These are phyloP conservation scores for Aspergillus neotritici DNA, from an alignment of 2,329 filamentous ascomycete species.

Conservation along the genomic window DNA sequence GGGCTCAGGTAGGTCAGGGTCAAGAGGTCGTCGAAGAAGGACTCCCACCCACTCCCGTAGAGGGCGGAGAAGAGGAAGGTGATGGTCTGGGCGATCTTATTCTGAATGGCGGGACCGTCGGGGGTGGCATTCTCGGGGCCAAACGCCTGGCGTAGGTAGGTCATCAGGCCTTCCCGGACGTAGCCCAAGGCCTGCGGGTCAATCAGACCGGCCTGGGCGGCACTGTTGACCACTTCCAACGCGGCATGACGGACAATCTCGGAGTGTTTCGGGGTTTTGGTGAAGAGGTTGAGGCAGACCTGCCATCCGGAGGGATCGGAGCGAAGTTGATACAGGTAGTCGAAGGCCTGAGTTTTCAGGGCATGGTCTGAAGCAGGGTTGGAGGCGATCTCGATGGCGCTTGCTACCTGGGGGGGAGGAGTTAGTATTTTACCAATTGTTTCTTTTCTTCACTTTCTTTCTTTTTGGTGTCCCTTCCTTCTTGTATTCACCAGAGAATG, in stretches of 20 bases:
- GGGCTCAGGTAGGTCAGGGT: conserved; percentile 62
- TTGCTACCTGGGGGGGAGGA: conserved; percentile 64
- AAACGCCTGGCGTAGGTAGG: conserved; percentile 74
- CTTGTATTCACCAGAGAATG: too few relatives aligned
- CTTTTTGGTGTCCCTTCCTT: not conserved
- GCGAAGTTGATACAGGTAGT: conserved; percentile 63
- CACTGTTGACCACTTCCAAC: conserved; percentile 89
- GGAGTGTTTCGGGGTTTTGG: conserved; percentile 64
- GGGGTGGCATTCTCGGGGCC: conserved; percentile 51
- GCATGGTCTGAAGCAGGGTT: conserved; percentile 69
- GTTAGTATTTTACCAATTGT: not conserved
- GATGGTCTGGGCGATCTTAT: conserved; percentile 93
- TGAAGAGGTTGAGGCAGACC: conserved; percentile 80
- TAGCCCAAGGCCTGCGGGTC: conserved; percentile 66
- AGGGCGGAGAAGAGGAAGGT: conserved; percentile 87
- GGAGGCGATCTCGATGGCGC: conserved; percentile 91
- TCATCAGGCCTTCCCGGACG: conserved; percentile 74
- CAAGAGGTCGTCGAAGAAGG: conserved; percentile 86
- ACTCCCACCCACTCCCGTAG: conserved; percentile 80
- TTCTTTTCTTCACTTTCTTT: not conserved
- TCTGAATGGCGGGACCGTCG: conserved; percentile 77
- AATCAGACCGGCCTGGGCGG: conserved; percentile 72
- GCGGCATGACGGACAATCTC: conserved; percentile 85
- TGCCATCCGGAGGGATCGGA: conserved; percentile 84
- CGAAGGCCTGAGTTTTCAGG: conserved; percentile 69